A percentile compares a stretch with the other conserved stretches of the same genome.
phyloP scores from a whole-genome alignment of 2,329 filamentous ascomycete species.

The Aspergillus terreus region DNA sequence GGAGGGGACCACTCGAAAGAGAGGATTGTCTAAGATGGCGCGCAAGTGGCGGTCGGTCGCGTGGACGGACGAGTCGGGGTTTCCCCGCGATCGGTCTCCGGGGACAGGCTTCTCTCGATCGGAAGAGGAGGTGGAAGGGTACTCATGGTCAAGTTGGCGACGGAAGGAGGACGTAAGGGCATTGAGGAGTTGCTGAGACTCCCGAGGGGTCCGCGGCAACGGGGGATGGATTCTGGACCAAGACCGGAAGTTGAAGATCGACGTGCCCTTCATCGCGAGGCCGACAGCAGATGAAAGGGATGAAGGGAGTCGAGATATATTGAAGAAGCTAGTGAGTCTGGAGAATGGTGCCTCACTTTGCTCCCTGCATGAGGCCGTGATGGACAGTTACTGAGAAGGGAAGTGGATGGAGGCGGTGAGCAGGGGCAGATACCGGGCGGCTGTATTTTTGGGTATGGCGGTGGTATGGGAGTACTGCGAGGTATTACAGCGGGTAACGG shows the following conservation, averaged over 20 bases:
- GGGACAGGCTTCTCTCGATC: neutral
- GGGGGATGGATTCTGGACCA: conserved; percentile 54
- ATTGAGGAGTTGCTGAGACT: conserved; percentile 58
- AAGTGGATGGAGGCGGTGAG: neutral
- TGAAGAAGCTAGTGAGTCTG: neutral
- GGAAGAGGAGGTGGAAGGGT: conserved; percentile 39
- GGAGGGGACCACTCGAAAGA: conserved; percentile 37
- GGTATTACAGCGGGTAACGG: neutral
- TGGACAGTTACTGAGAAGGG: neutral
- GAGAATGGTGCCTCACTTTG: neutral
- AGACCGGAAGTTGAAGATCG: conserved; percentile 45
- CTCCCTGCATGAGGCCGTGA: neutral
- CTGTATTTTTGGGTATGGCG: neutral
- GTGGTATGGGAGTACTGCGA: neutral
- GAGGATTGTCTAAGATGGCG: conserved; percentile 38
- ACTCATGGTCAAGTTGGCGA: conserved; percentile 57
- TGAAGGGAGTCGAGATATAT: neutral
- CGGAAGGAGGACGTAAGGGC: conserved; percentile 62
- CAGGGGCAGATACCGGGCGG: neutral
- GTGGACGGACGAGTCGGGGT: conserved; percentile 27
- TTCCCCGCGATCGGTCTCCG: conserved; percentile 2
- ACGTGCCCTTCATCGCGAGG: conserved; percentile 50
- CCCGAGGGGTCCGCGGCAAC: conserved; percentile 51
- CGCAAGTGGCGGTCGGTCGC: conserved; percentile 37
- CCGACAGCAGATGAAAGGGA: neutral